Evolutionary conservation across 75 land plant species (phyloP).

Genomic region (Pseudotsuga menziesii): DNA sequence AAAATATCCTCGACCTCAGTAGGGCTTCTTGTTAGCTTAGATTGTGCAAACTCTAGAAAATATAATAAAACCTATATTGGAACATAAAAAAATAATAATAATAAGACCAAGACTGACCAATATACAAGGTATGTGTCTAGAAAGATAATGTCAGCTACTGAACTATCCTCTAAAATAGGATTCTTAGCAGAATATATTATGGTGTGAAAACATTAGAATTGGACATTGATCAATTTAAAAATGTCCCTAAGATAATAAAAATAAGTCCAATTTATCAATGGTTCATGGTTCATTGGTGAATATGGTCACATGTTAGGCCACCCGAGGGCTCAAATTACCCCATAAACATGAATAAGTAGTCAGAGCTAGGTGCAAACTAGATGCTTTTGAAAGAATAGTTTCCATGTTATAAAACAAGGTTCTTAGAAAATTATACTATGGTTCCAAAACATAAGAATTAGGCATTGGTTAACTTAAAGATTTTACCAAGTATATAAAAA

Average conservation of each 20-base stretch:
- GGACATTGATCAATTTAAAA: neutral
- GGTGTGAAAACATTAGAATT: neutral
- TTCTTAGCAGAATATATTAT: neutral
- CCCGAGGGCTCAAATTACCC: too few relatives aligned
- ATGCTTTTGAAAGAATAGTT: too few relatives aligned
- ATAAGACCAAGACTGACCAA: too few relatives aligned
- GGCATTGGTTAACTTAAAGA: neutral
- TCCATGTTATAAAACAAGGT: neutral
- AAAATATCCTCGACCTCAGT: constrained; percentile 84
- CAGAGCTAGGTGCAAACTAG: too few relatives aligned
- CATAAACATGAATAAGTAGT: too few relatives aligned
- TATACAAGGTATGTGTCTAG: too few relatives aligned
- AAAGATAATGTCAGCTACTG: neutral
- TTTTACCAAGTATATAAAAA: too few relatives aligned
- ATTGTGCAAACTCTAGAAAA: constrained; percentile 38
- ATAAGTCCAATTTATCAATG: too few relatives aligned
- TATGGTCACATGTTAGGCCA: too few relatives aligned
- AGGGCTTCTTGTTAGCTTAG: constrained; percentile 43
- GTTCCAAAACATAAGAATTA: neutral
- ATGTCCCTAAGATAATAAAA: too few relatives aligned
- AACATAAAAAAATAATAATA: too few relatives aligned
- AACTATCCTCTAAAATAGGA: neutral
- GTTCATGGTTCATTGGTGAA: too few relatives aligned
- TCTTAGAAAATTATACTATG: neutral
- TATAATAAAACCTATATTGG: neutral